Evolutionary conservation across 352 stramenopile genomes (phyloP).

Genomic region (Halophytophthora polymorphica): DNA sequence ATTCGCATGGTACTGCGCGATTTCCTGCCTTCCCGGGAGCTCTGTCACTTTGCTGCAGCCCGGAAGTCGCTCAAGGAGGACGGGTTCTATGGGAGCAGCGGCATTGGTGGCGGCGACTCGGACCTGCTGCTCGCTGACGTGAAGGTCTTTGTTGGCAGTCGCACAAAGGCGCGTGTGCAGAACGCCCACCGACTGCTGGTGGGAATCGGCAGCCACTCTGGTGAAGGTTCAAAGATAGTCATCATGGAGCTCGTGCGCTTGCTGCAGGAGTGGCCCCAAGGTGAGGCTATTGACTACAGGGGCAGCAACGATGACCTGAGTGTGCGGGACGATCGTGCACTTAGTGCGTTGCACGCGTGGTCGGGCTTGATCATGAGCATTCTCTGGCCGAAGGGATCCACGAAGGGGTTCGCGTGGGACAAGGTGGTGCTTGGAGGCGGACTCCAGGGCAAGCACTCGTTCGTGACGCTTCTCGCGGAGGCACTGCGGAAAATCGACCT

Average conservation of each 20-base stretch:
- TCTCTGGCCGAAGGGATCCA: slow-evolving; percentile 75
- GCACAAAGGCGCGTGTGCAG: slow-evolving; percentile 51
- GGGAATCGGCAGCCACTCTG: slow-evolving; percentile 60
- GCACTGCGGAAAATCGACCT: slow-evolving; percentile 75
- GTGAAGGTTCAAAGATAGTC: slow-evolving; percentile 74
- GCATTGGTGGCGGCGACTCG: slow-evolving; percentile 19
- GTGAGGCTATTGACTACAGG: slow-evolving; percentile 1
- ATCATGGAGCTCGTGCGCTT: slow-evolving; percentile 71
- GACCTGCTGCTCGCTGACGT: slow-evolving; percentile 36
- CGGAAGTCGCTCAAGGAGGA: slow-evolving; percentile 54
- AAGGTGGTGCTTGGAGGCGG: slow-evolving; percentile 69
- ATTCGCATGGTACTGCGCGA: slow-evolving; percentile 60
- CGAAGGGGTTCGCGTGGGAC: slow-evolving; percentile 79
- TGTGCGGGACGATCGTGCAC: slow-evolving; percentile 61
- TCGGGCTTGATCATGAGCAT: slow-evolving; percentile 85
- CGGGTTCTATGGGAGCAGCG: slow-evolving; percentile 39
- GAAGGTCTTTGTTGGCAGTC: slow-evolving; percentile 35
- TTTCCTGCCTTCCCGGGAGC: slow-evolving; percentile 66
- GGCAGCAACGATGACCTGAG: slow-evolving; percentile 24
- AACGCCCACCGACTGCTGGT: slow-evolving; percentile 71
- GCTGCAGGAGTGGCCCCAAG: slow-evolving; percentile 60
- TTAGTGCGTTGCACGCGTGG: slow-evolving; percentile 84
- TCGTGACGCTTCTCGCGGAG: slow-evolving; percentile 75
- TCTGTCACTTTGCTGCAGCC: slow-evolving; percentile 63
- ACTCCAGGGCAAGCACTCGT: slow-evolving; percentile 70